Evolutionary conservation across 2,329 filamentous ascomycete species (phyloP).

Genomic region (Triangularia verruculosa): DNA sequence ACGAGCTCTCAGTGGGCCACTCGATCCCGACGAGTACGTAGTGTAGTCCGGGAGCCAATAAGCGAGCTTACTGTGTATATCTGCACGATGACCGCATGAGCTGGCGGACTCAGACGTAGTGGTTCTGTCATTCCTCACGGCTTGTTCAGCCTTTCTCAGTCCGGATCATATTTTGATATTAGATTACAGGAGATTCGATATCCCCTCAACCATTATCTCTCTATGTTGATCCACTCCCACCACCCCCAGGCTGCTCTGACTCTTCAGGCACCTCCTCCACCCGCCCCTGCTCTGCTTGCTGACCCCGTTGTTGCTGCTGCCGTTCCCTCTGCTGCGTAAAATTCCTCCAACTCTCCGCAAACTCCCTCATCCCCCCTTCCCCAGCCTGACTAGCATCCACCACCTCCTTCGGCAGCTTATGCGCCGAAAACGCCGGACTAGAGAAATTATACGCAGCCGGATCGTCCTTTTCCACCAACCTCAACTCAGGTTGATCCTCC

Average conservation of each 20-base stretch:
- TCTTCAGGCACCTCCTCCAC: not conserved
- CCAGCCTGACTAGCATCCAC: conserved; percentile 68
- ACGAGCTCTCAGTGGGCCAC: too few species aligned
- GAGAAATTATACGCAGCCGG: conserved; percentile 85
- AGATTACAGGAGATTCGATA: not conserved
- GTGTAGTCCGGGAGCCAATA: too few species aligned
- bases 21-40: too few species aligned
- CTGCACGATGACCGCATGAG: too few species aligned
- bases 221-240: not conserved
- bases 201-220: not conserved
- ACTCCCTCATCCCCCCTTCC: conserved; percentile 76
- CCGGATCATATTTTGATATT: too few species aligned
- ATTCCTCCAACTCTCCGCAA: conserved; percentile 71
- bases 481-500: conserved; percentile 70
- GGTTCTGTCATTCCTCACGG: too few species aligned
- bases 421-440: conserved; percentile 85
- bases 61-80: too few species aligned
- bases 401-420: conserved; percentile 92
- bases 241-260: not conserved
- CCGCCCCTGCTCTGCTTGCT: not conserved
- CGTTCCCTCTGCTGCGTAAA: conserved; percentile 32
- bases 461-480: conserved; percentile 79
- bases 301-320: not conserved
- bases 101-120: too few species aligned
- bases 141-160: too few species aligned